A percentile compares a stretch with the other conserved stretches of the same genome.
Evolutionary conservation across 768 basidiomycete species (phyloP).

Genomic region (Rhodotorula babjevae): DNA sequence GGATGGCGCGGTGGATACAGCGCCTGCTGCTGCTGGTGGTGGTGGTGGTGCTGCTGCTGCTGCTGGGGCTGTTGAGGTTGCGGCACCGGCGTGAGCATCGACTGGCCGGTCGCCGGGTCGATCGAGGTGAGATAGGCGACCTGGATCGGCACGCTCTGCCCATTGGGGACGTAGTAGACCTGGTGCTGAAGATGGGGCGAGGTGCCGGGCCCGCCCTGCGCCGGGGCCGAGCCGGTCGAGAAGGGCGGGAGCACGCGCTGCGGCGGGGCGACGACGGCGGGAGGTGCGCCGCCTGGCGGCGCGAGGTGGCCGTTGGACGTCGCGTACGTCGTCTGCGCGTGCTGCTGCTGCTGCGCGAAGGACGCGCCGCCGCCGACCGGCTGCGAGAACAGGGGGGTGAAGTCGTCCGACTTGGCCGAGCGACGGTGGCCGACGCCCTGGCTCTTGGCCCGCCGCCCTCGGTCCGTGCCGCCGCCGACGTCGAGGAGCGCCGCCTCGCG

Average conservation of each 20-base stretch:
- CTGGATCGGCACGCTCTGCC: background rate
- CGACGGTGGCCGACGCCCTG: conserved; percentile 21
- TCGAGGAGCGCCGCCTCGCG: conserved; percentile 22
- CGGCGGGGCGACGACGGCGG: background rate
- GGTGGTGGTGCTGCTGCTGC: background rate
- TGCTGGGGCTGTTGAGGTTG: background rate
- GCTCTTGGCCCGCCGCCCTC: conserved; percentile 5
- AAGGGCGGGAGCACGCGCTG: background rate
- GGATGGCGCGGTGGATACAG: background rate
- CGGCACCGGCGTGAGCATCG: background rate
- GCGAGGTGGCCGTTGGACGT: conserved; percentile 6
- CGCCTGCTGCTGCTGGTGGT: background rate
- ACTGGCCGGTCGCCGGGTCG: background rate
- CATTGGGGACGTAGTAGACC: background rate
- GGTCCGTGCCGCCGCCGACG: background rate
- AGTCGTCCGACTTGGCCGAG: conserved; percentile 26
- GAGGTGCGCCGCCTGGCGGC: background rate
- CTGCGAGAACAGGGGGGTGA: conserved; percentile 23
- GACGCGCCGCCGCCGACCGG: background rate
- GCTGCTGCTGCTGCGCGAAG: background rate
- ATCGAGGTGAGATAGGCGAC: background rate
- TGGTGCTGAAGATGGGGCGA: background rate
- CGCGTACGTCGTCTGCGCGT: background rate
- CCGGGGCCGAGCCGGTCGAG: background rate
- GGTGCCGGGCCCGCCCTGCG: background rate